Evolutionary conservation across 2,329 filamentous ascomycete genomes (phyloP).

Genomic region (Cladosporium phlei): DNA sequence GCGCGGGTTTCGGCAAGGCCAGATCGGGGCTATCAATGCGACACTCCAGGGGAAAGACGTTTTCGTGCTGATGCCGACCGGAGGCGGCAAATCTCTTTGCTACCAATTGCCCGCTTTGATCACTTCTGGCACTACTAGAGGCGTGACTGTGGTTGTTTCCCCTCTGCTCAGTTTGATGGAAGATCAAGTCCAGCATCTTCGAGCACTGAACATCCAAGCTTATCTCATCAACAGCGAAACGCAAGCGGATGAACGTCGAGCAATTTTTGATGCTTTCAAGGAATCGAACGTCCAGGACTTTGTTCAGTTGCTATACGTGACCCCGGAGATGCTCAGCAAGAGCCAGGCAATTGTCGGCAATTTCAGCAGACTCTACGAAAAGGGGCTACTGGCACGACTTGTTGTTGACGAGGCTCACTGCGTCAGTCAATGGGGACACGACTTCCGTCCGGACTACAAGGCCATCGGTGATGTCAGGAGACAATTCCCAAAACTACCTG

Average conservation of each 20-base stretch:
- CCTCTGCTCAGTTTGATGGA: conserved; percentile 94
- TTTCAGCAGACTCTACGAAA: conserved; percentile 63
- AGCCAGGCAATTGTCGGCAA: conserved; percentile 63
- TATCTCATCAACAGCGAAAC: conserved; percentile 77
- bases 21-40: conserved; percentile 92
- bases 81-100: conserved; percentile 92
- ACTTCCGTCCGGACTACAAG: conserved; percentile 96
- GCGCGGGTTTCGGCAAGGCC: conserved; percentile 81
- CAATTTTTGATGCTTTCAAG: conserved; percentile 62
- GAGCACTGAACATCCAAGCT: conserved; percentile 69
- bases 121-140: conserved; percentile 70
- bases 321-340: conserved; percentile 92
- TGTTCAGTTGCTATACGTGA: conserved; percentile 87
- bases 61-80: conserved; percentile 96
- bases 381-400: conserved; percentile 73
- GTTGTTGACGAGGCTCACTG: conserved; percentile 99
- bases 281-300: conserved; percentile 65
- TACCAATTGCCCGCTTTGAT: conserved; percentile 92
- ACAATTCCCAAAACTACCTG: conserved; percentile 71
- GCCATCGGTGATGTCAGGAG: conserved; percentile 68
- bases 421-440: conserved; percentile 98
- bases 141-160: conserved; percentile 91
- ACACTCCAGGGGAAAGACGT: conserved; percentile 82
- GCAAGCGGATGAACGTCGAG: conserved; percentile 54
- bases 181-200: conserved; percentile 85